Evolutionary conservation across 345 rosid genomes (phyloP), one percentile per base, ranked within the genome.

Genomic region (Adansonia digitata): DNA sequence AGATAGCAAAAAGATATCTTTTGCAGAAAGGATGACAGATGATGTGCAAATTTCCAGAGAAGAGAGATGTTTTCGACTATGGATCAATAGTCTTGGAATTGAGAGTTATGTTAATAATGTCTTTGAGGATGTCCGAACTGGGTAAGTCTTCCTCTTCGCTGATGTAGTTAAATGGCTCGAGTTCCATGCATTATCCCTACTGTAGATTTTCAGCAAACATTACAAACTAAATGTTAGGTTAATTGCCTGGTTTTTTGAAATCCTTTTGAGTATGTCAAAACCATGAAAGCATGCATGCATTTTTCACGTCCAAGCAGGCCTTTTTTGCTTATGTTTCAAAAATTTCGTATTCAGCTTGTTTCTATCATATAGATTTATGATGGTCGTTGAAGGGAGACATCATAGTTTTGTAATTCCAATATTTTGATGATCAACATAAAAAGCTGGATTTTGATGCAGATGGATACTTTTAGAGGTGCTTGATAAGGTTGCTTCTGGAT

Each of bases 71-170:
- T 94, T 85, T 56, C 88, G 98, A 52, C 81, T 92, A 59, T 94
- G 98, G 98, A 92, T 94, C 80, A 94, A 91, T 79, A 90, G 98
- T 78, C 88, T 90, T n/a, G 95, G 95, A 74, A 84, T 90, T 75
- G 80, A 31, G 48, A 90, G 84, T 79, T 94, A 91, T 80, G 89
- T 89, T 76, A 92, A 91, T 74, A 90, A 92, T 75, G 92, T 92
- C 53, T 94, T 94, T 61, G 93, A 94, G 84, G 98, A 94, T 82
- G 91, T 92, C 66, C 89, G 96, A 81, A 87, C 80, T 82, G 98
- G 98, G 98, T 92, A 59, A 82, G 85, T 75, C 2, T 66, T 73
- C 15, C 11, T 73, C 40, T 71, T 49, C 2, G 3, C 61, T 61
- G 76, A 49, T 49, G 31, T 60, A 35, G 37, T 69, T 59, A 48